Base-by-base conservation (phyloP, 352 stramenopile species). In the Phytopythium sindhum region DNA sequence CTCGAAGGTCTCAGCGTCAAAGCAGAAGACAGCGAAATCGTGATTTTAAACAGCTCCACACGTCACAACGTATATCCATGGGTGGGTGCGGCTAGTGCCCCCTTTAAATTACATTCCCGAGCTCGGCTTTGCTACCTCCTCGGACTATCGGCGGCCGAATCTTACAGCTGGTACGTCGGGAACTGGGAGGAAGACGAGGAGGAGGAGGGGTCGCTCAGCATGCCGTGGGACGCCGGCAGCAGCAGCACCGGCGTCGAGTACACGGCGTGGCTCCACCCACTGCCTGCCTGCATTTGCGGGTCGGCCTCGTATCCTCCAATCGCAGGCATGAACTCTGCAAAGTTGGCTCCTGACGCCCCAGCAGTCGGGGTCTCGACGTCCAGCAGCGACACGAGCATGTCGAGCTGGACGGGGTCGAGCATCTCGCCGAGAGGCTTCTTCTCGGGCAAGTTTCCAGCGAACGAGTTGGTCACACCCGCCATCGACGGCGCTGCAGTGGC, bases 371-470 rank as follows among this genome's bases (percentile, higher is more conserved):
- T 29, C 39, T 62, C 70, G 8, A 80, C 64, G n/a, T 80, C 64
- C 35, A 83, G 53, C 29, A 79, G 67, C 5, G 72, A 70, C 54
- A 80, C 70, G 28, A 83, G 64, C 56, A 63, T 71, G n/a, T 83
- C 75, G 17, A 80, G 63, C 41, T 80, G 53, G 33, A 76, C 65
- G 6, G 71, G 60, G 53, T 70, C 68, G 24, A 75, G 58, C 21
- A 56, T 55, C 12, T 58, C 52, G 26, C 55, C 26, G 24, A 48
- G 59, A 7, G 62, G 23, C 51, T 62, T 65, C 29, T 57, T 57
- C 11, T 51, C 26, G 21, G 64, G 41, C 26, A 56, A 60, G 1
- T 33, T n/a, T 21, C 12, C 21, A 10, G 15, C 9, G 28, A 35
- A 51, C n/a, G 35, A 4, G 23, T 47, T 2, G 19, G 4, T 10